These are phyloP conservation scores for Incumbomyces delicatus DNA, from an alignment of 2,329 filamentous ascomycete species.

Conservation along the genomic window DNA sequence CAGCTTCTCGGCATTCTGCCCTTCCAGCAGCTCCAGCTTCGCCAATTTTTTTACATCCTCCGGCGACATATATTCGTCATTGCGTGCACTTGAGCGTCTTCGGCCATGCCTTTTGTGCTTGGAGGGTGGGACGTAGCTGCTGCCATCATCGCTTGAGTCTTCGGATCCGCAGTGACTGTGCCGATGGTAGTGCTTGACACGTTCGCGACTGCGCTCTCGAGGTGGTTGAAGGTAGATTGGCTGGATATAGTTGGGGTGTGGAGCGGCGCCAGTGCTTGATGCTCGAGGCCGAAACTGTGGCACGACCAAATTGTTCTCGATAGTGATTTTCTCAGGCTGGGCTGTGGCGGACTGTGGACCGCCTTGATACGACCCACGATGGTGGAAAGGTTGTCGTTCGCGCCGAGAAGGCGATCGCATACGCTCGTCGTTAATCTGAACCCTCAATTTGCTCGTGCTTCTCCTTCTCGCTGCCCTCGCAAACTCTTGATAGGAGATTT, in stretches of 20 bases:
- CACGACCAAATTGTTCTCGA: slow-evolving; percentile 17
- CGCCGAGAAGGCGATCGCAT: background rate
- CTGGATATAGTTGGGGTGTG: slow-evolving; percentile 15
- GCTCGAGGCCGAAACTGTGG: slow-evolving; percentile 13
- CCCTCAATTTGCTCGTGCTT: slow-evolving; percentile 13
- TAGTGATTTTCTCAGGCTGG: slow-evolving; percentile 11
- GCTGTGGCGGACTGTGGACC: slow-evolving; percentile 12
- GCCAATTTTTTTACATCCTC: background rate
- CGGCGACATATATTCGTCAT: background rate
- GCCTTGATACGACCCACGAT: slow-evolving; percentile 9
- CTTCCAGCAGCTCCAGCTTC: background rate
- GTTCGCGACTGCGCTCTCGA: slow-evolving; percentile 12
- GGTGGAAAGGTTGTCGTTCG: background rate
- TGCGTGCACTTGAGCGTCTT: slow-evolving; percentile 8
- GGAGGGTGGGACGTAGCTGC: background rate
- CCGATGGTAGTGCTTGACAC: slow-evolving; percentile 9
- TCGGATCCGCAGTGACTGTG: slow-evolving; percentile 8
- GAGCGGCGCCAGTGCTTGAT: slow-evolving; percentile 15
- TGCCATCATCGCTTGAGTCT: slow-evolving; percentile 2
- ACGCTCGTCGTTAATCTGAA: slow-evolving; percentile 6
- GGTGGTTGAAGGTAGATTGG: slow-evolving; percentile 10
- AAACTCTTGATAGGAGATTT: slow-evolving; percentile 1
- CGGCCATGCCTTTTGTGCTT: slow-evolving; percentile 2
- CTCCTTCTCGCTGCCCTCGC: background rate
- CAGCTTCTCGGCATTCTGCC: background rate